Evolutionary conservation across 768 basidiomycete species (phyloP).

Genomic region (Termitomyces eurrhizus): DNA sequence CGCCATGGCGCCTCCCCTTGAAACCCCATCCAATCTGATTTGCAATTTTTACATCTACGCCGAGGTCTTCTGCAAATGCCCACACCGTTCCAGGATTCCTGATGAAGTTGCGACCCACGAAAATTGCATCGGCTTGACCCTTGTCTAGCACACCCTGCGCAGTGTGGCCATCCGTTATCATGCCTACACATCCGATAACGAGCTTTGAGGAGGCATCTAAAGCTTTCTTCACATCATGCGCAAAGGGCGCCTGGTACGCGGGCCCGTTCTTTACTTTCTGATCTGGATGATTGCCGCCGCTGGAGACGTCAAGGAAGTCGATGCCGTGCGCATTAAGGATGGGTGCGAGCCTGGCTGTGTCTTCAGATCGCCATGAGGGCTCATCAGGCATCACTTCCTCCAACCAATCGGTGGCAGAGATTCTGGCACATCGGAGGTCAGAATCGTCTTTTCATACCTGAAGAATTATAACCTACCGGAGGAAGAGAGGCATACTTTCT

Average conservation of each 20-base stretch:
- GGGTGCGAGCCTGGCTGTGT: constrained; percentile 57
- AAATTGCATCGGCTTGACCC: constrained; percentile 56
- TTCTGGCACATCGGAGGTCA: constrained; percentile 23
- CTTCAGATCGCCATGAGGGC: constrained; percentile 64
- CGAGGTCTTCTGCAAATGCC: constrained; percentile 54
- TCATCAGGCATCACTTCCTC: constrained; percentile 54
- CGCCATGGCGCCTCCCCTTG: constrained; percentile 26
- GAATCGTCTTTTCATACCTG: no score
- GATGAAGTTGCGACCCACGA: constrained; percentile 53
- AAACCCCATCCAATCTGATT: constrained; percentile 58
- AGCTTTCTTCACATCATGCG: constrained; percentile 46
- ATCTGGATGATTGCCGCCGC: constrained; percentile 51
- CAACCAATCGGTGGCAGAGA: constrained; percentile 76
- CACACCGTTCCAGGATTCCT: constrained; percentile 54
- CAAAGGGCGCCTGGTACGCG: constrained; percentile 54
- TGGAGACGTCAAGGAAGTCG: constrained; percentile 72
- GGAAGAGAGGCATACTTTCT: constrained; percentile 62
- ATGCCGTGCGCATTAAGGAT: constrained; percentile 62
- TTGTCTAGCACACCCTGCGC: constrained; percentile 56
- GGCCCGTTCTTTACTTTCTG: constrained; percentile 34
- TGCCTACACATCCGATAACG: constrained; percentile 48
- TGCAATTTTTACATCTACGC: constrained; percentile 40
- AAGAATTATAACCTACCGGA: constrained; percentile 39
- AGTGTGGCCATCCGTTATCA: constrained; percentile 50
- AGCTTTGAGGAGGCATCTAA: constrained; percentile 32